Percentiles rank a stretch among this genome's conserved stretches.
Evolutionary conservation across 192 early-diverging fungal genomes (phyloP).

Genomic region (Funneliformis mosseae): DNA sequence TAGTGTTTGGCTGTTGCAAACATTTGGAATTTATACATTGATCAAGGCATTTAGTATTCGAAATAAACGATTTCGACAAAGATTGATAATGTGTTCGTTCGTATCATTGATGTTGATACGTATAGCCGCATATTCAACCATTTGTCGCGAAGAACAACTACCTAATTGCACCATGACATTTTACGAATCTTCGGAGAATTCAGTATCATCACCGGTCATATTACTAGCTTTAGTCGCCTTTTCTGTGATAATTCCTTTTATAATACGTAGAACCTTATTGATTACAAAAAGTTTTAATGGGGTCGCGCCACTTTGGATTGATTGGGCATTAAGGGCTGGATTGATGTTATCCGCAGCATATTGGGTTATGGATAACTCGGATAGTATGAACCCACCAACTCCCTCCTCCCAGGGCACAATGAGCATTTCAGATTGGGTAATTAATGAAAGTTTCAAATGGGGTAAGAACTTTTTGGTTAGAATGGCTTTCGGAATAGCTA

Average conservation of each 20-base stretch:
- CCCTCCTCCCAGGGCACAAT: background rate
- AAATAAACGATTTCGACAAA: slow-evolving; percentile 39
- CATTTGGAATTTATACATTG: slow-evolving; percentile 57
- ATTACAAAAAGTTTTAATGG: slow-evolving; percentile 57
- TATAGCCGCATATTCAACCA: slow-evolving; percentile 58
- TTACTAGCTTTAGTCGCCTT: slow-evolving; percentile 51
- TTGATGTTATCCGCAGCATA: slow-evolving; percentile 58
- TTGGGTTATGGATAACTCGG: slow-evolving; percentile 56
- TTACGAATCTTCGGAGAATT: slow-evolving; percentile 62
- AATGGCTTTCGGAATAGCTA: slow-evolving; percentile 55
- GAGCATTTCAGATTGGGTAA: background rate
- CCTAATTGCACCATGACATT: slow-evolving; percentile 80
- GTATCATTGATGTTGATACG: slow-evolving; percentile 62
- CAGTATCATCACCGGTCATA: slow-evolving; percentile 54
- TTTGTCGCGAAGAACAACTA: slow-evolving; percentile 90
- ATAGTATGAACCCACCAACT: background rate
- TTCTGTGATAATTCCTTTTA: slow-evolving; percentile 43
- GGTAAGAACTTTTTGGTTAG: slow-evolving; percentile 55
- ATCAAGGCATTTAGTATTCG: slow-evolving; percentile 39
- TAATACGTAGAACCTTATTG: slow-evolving; percentile 48
- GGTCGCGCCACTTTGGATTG: slow-evolving; percentile 57
- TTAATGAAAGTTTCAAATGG: slow-evolving; percentile 22
- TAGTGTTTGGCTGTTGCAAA: slow-evolving; percentile 62
- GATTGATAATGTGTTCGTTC: slow-evolving; percentile 47
- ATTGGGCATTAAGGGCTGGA: slow-evolving; percentile 56